Conservation (phyloP, 768 basidiomycete species). For the Rhizopogon roseolus region DNA sequence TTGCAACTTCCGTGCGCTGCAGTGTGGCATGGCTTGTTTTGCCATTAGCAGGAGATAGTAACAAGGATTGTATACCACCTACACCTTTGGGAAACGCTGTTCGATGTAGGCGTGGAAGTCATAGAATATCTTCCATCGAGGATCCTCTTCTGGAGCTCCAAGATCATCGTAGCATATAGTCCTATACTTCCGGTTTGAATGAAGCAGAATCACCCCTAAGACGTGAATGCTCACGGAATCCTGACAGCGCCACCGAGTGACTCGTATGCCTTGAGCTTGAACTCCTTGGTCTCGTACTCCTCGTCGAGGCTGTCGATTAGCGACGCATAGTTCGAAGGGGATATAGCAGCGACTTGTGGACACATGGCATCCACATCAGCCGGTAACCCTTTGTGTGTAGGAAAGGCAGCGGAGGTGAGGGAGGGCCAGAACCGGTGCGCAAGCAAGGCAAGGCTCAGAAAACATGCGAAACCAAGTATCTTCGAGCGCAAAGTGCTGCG, state of each 20-base stretch:
- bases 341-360: conserved; percentile 20
- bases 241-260: conserved; percentile 31
- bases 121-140: conserved; percentile 32
- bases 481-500: background rate
- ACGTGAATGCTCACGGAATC: conserved; percentile 20
- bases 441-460: conserved; percentile 9
- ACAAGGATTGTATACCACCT: conserved; percentile 10
- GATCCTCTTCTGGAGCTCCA: conserved; percentile 41
- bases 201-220: too few species aligned
- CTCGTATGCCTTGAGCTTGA: conserved; percentile 25
- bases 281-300: conserved; percentile 16
- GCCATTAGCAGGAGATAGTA: background rate
- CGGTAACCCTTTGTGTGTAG: background rate
- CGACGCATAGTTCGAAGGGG: conserved; percentile 7
- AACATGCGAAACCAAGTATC: background rate
- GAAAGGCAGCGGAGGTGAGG: background rate
- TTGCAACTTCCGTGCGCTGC: conserved; percentile 51
- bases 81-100: conserved; percentile 59
- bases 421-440: conserved; percentile 4
- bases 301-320: conserved; percentile 21
- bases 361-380: conserved; percentile 13
- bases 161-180: conserved; percentile 52
- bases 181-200: conserved; percentile 22
- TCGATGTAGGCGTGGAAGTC: conserved; percentile 21
- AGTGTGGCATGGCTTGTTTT: conserved; percentile 40